Conservation (phyloP, 2,329 filamentous ascomycete genomes). For the Diaporthe sp. region DNA sequence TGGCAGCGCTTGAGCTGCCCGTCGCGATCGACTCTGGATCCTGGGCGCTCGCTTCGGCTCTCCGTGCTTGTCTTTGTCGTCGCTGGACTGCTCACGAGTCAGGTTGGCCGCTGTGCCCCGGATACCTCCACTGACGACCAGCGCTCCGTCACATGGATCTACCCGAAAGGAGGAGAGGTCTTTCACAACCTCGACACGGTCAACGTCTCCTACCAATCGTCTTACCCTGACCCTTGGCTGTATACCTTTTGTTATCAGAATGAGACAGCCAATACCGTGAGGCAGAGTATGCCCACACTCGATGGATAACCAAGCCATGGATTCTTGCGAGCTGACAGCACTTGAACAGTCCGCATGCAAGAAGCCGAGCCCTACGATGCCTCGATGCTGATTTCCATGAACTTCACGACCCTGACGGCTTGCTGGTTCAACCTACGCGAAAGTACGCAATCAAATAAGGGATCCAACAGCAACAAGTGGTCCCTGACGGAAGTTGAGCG, state of each 20-base stretch:
- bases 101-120: neutral
- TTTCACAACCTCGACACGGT: slow-evolving; percentile 27
- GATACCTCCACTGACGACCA: slow-evolving; percentile 3
- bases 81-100: neutral
- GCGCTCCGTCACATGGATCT: slow-evolving; percentile 7
- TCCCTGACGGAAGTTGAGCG: neutral
- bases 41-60: no score
- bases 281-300: neutral
- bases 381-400: neutral
- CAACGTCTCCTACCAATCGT: slow-evolving; percentile 29
- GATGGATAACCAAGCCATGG: neutral
- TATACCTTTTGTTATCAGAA: slow-evolving; percentile 16
- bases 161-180: slow-evolving; percentile 22
- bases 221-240: slow-evolving; percentile 15
- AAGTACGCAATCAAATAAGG: neutral
- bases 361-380: slow-evolving; percentile 19
- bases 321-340: neutral
- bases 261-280: slow-evolving; percentile 10
- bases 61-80: neutral
- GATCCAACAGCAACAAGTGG: slow-evolving; percentile 12
- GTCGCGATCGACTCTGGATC: neutral
- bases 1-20: slow-evolving; percentile 8
- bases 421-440: slow-evolving; percentile 31
- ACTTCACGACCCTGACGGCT: slow-evolving; percentile 7
- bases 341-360: slow-evolving; percentile 10